phyloP scores from a whole-genome alignment of 148 eudicot genomes.

The Camellia lanceoleosa region DNA sequence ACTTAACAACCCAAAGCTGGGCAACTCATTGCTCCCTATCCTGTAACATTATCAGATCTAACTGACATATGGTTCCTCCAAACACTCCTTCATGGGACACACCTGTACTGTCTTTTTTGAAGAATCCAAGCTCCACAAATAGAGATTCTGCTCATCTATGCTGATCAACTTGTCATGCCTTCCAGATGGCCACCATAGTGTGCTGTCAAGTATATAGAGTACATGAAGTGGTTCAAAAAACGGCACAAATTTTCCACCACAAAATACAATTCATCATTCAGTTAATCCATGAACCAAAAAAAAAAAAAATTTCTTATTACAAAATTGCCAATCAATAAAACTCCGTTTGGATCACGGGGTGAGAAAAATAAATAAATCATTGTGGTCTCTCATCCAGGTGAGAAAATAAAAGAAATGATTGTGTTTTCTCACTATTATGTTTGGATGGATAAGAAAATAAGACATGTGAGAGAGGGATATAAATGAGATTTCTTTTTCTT shows the following conservation, averaged over 20 bases:
- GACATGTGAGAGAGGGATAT: too few species aligned
- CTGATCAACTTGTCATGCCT: constrained; percentile 87
- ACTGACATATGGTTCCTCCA: not conserved
- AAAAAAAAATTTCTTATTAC: not conserved
- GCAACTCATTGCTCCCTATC: not conserved
- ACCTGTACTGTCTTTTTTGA: constrained; percentile 96
- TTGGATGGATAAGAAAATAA: too few species aligned
- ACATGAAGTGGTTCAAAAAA: not conserved
- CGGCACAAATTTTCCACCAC: not conserved
- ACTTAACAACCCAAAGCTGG: not conserved
- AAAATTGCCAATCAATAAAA: not conserved
- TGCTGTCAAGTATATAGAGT: constrained; percentile 44
- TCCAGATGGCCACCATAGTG: constrained; percentile 97
- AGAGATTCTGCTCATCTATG: constrained; percentile 88
- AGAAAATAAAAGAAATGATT: too few species aligned
- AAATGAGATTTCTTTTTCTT: too few species aligned
- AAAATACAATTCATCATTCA: not conserved
- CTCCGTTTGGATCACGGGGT: too few species aligned
- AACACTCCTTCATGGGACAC: not conserved
- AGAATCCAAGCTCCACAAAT: constrained; percentile 89
- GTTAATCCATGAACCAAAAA: not conserved
- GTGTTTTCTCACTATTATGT: too few species aligned
- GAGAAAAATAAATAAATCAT: not conserved
- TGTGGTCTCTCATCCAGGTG: not conserved
- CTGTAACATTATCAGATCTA: not conserved